Percentiles rank a stretch among this genome's conserved stretches.
These are phyloP conservation scores for Galeopsis tetrahit DNA, from an alignment of 257 asterid species.

Conservation along the genomic window DNA sequence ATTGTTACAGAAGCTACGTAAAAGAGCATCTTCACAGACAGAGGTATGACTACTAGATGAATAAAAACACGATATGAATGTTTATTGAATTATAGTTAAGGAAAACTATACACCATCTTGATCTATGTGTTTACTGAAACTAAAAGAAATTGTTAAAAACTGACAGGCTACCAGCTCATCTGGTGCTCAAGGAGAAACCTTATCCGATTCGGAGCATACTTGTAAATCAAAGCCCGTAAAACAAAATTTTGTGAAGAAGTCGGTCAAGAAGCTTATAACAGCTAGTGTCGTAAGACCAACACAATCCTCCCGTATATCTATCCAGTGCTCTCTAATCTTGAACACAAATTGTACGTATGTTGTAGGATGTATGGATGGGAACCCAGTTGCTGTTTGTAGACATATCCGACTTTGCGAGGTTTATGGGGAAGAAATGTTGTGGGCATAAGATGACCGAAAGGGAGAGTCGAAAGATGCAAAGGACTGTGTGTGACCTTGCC, in stretches of 20 bases:
- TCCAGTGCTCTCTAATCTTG: constrained; percentile 25
- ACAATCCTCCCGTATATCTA: background rate
- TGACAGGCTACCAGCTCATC: constrained; percentile 49
- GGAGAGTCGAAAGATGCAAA: constrained; percentile 63
- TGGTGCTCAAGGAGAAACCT: constrained; percentile 31
- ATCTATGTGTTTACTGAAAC: constrained; percentile 4
- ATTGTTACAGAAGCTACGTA: constrained; percentile 44
- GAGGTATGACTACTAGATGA: constrained; percentile 42
- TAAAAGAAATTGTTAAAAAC: constrained; percentile 26
- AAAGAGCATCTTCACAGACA: constrained; percentile 35
- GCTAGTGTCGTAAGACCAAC: constrained; percentile 57
- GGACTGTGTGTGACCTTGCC: constrained; percentile 60
- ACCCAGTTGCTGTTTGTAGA: constrained; percentile 69
- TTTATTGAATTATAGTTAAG: background rate
- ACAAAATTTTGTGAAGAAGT: constrained; percentile 53
- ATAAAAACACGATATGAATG: background rate
- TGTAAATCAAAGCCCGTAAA: constrained; percentile 37
- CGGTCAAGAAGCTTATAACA: constrained; percentile 53
- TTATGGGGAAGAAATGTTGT: constrained; percentile 47
- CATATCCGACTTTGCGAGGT: constrained; percentile 44
- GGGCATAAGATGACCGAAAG: constrained; percentile 61
- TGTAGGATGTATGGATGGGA: constrained; percentile 82
- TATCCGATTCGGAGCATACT: constrained; percentile 32
- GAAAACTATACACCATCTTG: background rate
- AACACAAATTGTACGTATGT: background rate